Evolutionary conservation across 2,329 filamentous ascomycete species (phyloP).

Genomic region (Coleophoma crateriformis): DNA sequence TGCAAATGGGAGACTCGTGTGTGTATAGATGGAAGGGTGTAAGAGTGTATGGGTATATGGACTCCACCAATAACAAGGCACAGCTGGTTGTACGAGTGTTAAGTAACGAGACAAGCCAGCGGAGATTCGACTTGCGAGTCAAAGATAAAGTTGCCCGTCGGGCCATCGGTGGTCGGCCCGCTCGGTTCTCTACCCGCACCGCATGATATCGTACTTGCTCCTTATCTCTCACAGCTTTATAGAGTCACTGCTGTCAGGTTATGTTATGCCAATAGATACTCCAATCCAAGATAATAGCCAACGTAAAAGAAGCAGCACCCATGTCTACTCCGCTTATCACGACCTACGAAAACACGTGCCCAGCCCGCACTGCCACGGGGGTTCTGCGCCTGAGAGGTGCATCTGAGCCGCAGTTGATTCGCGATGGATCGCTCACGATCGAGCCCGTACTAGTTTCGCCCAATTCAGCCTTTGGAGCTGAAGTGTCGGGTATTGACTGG

Average conservation of each 20-base stretch:
- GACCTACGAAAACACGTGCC: conserved; percentile 2
- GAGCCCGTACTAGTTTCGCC: conserved; percentile 1
- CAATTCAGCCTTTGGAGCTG: conserved; percentile 29
- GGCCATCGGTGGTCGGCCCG: neutral
- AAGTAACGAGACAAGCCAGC: neutral
- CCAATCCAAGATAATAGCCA: neutral
- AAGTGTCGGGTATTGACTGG: conserved; percentile 31
- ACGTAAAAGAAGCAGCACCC: neutral
- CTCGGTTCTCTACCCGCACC: neutral
- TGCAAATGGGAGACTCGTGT: neutral
- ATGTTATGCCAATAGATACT: too few relatives aligned
- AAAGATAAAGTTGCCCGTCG: neutral
- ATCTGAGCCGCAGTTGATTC: neutral
- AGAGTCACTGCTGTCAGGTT: neutral
- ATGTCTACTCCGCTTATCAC: neutral
- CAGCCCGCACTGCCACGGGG: neutral
- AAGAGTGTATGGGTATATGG: too few relatives aligned
- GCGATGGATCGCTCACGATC: neutral
- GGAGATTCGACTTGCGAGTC: neutral
- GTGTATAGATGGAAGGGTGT: neutral
- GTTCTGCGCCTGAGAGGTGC: neutral
- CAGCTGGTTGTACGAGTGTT: too few relatives aligned
- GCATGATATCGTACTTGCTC: neutral
- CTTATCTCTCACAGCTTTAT: neutral
- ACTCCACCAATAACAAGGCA: too few relatives aligned